These are phyloP conservation scores for Botrytis deweyae DNA, from an alignment of 2,329 filamentous ascomycete genomes.

Conservation along the genomic window DNA sequence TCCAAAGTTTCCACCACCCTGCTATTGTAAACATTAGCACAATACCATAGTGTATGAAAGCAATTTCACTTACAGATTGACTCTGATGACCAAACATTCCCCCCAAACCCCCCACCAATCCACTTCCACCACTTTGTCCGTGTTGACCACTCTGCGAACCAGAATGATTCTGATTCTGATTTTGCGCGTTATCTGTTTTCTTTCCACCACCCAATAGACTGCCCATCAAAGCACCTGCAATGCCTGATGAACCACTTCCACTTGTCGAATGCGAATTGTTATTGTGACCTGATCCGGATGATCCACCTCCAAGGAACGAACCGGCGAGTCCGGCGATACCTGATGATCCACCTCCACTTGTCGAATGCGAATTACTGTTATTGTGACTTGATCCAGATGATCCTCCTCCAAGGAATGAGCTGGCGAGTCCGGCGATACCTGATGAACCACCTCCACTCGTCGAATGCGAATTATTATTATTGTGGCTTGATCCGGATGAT, in stretches of 20 bases:
- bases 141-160: constrained; percentile 37
- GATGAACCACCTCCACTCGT: constrained; percentile 35
- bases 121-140: constrained; percentile 28
- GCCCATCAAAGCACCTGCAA: constrained; percentile 46
- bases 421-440: constrained; percentile 44
- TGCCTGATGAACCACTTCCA: constrained; percentile 37
- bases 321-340: constrained; percentile 43
- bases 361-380: constrained; percentile 32
- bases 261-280: constrained; percentile 34
- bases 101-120: constrained; percentile 36
- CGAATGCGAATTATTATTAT: constrained; percentile 32
- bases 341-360: constrained; percentile 34
- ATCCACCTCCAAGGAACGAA: constrained; percentile 34
- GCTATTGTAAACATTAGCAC: constrained; percentile 29
- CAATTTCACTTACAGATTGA: constrained; percentile 27
- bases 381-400: constrained; percentile 28
- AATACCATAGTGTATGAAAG: background rate
- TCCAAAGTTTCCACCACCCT: constrained; percentile 57
- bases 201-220: constrained; percentile 55
- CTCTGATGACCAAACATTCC: constrained; percentile 35
- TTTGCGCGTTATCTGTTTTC: constrained; percentile 38
- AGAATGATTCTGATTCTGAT: constrained; percentile 43
- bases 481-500: constrained; percentile 28
- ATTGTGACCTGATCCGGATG: constrained; percentile 28
- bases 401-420: constrained; percentile 36